Percentiles rank a stretch among this genome's conserved stretches.
Conservation (phyloP, 352 stramenopile genomes). For the Globisporangium cylindrosporum region DNA sequence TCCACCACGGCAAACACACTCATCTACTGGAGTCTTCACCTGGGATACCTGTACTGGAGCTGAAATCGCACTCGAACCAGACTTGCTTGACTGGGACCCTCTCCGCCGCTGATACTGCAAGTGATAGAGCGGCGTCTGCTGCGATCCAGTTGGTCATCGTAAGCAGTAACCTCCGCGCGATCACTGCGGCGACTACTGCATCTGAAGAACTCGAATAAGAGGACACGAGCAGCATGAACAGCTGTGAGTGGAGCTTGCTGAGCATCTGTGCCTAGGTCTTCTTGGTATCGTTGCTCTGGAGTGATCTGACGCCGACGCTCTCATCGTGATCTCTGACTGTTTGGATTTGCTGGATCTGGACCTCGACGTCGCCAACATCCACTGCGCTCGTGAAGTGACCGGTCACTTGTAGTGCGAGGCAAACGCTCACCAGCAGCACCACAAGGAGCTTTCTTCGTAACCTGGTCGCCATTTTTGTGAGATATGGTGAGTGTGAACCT, state of each 20-base stretch:
- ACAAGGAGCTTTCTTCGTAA: not conserved
- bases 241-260: not conserved
- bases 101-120: not conserved
- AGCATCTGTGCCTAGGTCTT: not conserved
- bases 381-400: not conserved
- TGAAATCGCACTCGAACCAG: slow-evolving; percentile 3
- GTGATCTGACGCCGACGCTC: not conserved
- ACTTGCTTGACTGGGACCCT: slow-evolving; percentile 3
- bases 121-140: not conserved
- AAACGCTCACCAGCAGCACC: not conserved
- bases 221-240: not conserved
- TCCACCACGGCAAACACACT: not conserved
- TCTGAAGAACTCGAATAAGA: not conserved
- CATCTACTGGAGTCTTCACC: not conserved
- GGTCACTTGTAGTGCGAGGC: not conserved
- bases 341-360: not conserved
- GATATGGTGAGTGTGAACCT: not conserved
- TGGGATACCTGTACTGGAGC: not conserved
- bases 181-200: not conserved
- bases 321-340: not conserved
- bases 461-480: not conserved
- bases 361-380: not conserved
- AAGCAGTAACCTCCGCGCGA: not conserved
- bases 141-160: not conserved
- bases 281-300: not conserved